Evolutionary conservation across 1,139 yeast species (phyloP).

Genomic region (Protomyces inundatus): DNA sequence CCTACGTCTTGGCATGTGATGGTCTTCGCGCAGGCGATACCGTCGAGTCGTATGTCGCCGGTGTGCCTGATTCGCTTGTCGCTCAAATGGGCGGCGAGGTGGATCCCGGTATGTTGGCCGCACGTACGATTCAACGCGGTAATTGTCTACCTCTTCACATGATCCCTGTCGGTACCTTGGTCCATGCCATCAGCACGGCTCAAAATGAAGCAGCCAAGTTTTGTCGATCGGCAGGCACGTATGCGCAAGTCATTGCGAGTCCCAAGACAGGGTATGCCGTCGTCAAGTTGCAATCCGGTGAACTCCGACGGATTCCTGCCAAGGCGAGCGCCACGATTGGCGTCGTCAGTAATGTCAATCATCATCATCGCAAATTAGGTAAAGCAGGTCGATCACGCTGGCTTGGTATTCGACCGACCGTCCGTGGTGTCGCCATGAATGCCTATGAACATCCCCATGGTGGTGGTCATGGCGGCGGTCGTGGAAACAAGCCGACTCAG

Average conservation of each 20-base stretch:
- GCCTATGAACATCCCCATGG: conserved; percentile 98
- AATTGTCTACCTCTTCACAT: conserved; percentile 86
- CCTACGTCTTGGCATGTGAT: conserved; percentile 84
- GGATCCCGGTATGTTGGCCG: conserved; percentile 86
- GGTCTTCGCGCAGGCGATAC: conserved; percentile 89
- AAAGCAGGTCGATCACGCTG: conserved; percentile 95
- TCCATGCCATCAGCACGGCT: conserved; percentile 80
- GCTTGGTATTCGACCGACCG: conserved; percentile 89
- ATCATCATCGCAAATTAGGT: conserved; percentile 84
- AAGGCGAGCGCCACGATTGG: conserved; percentile 94
- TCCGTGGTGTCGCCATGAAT: conserved; percentile 98
- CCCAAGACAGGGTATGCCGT: conserved; percentile 66
- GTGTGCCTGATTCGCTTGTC: conserved; percentile 73
- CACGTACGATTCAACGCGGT: conserved; percentile 86
- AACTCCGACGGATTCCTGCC: conserved; percentile 79
- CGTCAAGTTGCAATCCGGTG: conserved; percentile 82
- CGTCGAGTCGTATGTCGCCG: conserved; percentile 81
- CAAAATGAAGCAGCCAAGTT: conserved; percentile 80
- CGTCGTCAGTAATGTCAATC: conserved; percentile 89
- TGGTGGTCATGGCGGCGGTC: conserved; percentile 99
- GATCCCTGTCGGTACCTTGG: conserved; percentile 89
- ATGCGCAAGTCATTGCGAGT: conserved; percentile 81
- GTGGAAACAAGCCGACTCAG: conserved; percentile 88
- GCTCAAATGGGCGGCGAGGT: conserved; percentile 76
- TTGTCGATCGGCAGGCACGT: conserved; percentile 91